Conservation (phyloP, 208 protist genomes). For the Trypanosoma scelopori region DNA sequence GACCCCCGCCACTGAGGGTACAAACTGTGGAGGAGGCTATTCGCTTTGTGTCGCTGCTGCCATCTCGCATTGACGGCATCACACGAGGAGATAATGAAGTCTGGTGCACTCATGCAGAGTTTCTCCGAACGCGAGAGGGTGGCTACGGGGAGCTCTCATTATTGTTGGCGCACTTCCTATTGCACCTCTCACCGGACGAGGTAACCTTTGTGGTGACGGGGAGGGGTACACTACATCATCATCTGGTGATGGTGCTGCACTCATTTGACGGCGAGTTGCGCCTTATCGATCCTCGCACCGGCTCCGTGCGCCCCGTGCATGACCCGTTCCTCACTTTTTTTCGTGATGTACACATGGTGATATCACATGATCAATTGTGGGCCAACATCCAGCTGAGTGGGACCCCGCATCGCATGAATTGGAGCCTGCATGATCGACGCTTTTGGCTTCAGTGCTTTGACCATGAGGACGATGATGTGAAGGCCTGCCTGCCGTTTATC, state of each 20-base stretch:
- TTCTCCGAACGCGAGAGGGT: conserved; percentile 55
- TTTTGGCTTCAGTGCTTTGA: conserved; percentile 80
- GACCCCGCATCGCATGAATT: conserved; percentile 76
- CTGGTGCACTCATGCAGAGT: conserved; percentile 79
- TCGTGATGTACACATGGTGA: conserved; percentile 66
- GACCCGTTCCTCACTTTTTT: conserved; percentile 57
- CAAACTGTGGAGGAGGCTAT: conserved; percentile 68
- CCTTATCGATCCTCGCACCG: conserved; percentile 76
- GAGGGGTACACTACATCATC: conserved; percentile 49
- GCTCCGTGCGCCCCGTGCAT: conserved; percentile 38
- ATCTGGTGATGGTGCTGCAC: conserved; percentile 72
- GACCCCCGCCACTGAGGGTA: conserved; percentile 51
- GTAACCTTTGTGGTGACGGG: conserved; percentile 66
- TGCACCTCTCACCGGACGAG: conserved; percentile 50
- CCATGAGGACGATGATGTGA: conserved; percentile 35
- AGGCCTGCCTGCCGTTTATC: conserved; percentile 38
- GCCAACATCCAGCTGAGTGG: conserved; percentile 80
- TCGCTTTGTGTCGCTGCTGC: conserved; percentile 73
- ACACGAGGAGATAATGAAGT: conserved; percentile 60
- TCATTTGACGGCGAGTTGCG: conserved; percentile 49
- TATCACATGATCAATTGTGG: conserved; percentile 82
- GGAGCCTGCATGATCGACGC: conserved; percentile 51
- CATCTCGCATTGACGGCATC: conserved; percentile 61
- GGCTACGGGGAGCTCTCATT: conserved; percentile 82
- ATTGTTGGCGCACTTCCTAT: conserved; percentile 75